Percentiles rank a stretch among this genome's conserved stretches.
Conservation (phyloP, 495 filamentous ascomycete genomes). For the Penicillium chermesinum region DNA sequence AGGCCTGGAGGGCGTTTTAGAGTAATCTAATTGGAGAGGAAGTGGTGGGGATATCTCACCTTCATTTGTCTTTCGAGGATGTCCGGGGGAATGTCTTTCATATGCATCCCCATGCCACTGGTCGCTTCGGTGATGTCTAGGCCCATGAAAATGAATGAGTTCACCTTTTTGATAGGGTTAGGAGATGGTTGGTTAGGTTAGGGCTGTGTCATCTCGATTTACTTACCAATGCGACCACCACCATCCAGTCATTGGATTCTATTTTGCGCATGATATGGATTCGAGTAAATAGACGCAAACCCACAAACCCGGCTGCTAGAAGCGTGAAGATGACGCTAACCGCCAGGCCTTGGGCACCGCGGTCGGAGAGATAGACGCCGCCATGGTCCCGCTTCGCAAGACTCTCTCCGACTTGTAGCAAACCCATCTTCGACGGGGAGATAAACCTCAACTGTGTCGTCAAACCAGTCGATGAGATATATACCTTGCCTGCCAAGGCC, state of each 20-base stretch:
- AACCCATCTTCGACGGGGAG: slow-evolving; percentile 10
- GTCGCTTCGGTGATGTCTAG: slow-evolving; percentile 35
- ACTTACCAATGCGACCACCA: slow-evolving; percentile 36
- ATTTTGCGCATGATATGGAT: slow-evolving; percentile 30
- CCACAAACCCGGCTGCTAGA: slow-evolving; percentile 33
- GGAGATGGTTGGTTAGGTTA: too few species aligned
- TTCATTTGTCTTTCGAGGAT: slow-evolving; percentile 37
- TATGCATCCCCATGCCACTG: slow-evolving; percentile 41
- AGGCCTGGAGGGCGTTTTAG: slow-evolving; percentile 17
- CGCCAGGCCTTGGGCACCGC: slow-evolving; percentile 26
- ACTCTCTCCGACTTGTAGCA: slow-evolving; percentile 9
- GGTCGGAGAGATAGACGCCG: slow-evolving; percentile 18
- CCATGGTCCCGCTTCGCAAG: slow-evolving; percentile 15
- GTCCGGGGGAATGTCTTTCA: slow-evolving; percentile 28
- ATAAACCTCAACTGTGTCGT: too few species aligned
- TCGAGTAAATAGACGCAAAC: slow-evolving; percentile 36
- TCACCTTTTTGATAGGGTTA: not conserved
- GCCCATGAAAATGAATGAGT: slow-evolving; percentile 39
- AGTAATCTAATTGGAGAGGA: too few species aligned
- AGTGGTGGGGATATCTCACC: slow-evolving; percentile 14
- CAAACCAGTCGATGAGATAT: too few species aligned
- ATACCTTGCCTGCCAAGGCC: not conserved
- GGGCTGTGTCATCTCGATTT: too few species aligned
- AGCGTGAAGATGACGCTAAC: slow-evolving; percentile 36
- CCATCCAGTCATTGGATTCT: slow-evolving; percentile 43